Percentiles rank a stretch among this genome's conserved stretches.
These are phyloP conservation scores for Scheffersomyces titani DNA, from an alignment of 1,139 yeast genomes.

Conservation along the genomic window DNA sequence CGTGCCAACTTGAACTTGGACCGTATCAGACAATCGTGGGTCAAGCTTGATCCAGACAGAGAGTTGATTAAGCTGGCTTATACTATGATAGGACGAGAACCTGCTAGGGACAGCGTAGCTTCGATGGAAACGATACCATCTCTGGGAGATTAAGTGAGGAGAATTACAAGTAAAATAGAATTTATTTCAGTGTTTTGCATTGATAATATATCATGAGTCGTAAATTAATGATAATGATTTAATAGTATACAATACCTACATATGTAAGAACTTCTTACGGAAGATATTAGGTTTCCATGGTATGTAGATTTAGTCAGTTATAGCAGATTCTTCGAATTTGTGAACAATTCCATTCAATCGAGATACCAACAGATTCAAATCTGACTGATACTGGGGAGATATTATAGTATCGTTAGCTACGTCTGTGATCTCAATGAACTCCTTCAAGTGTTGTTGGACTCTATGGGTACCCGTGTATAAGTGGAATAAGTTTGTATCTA, in stretches of 20 bases:
- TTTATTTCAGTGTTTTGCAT: not conserved
- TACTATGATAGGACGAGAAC: slow-evolving; percentile 35
- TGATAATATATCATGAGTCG: not conserved
- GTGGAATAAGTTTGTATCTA: slow-evolving; percentile 8
- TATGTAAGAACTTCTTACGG: not conserved
- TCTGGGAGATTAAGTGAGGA: not conserved
- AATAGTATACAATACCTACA: not conserved
- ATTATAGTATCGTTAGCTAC: slow-evolving; percentile 6
- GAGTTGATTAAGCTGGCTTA: slow-evolving; percentile 40
- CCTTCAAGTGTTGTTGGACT: slow-evolving; percentile 7
- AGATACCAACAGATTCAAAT: slow-evolving; percentile 22
- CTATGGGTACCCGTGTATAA: slow-evolving; percentile 6
- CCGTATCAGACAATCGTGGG: slow-evolving; percentile 45
- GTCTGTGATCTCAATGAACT: slow-evolving; percentile 6
- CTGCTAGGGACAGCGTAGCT: slow-evolving; percentile 16
- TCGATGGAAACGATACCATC: slow-evolving; percentile 4
- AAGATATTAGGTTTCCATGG: not conserved
- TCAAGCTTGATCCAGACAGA: slow-evolving; percentile 47
- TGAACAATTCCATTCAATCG: slow-evolving; percentile 15
- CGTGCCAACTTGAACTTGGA: slow-evolving; percentile 46
- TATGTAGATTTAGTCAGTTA: not conserved
- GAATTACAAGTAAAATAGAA: not conserved
- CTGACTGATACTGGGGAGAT: slow-evolving; percentile 16
- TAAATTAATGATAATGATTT: not conserved
- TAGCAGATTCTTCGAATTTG: not conserved